Evolutionary conservation across 2,329 filamentous ascomycete species (phyloP), one percentile per base, ranked within the genome.

Genomic region (Colletotrichum gigasporum): DNA sequence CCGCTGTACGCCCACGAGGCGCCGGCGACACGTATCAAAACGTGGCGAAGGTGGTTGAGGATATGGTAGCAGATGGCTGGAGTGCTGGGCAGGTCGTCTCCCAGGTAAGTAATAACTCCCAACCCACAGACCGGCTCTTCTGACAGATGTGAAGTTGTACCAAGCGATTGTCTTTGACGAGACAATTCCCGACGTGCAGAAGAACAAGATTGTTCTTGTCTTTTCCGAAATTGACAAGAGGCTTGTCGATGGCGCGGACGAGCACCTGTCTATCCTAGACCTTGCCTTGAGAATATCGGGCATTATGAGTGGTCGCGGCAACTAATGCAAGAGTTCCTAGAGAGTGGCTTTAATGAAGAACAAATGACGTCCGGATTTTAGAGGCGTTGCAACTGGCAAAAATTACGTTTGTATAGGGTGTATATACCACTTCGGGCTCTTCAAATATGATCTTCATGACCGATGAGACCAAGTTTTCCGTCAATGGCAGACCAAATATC

Each of bases 191-290:
- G 93, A 97, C 72, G 79, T 87, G 11, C 92, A 97, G 73, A 99
- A 99, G 81, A 96, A 95, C 74, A 90, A 90, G 75, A 95, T 99
- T 63, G 90, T 95, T 48, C 84, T 92, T 67, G 84, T 95, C 3
- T 99, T 99, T 74, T 97, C 94, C 1, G 94, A 98, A 76, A 85
- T 95, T 26, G 96, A 99, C 75, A 98, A 98, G 83, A 87, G 96
- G 68, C 79, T 99, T 47, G 91, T 97, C 5, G 96, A 99, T 76
- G 96, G 96, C 8, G 91, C 94, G 2, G 96, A 99, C 74, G 96
- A 99, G 79, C 95, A 99, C 75, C 82, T 99, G 22, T 93, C 92
- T 1, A 91, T 98, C 63, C 80, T 99, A 30, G 95, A 99, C 76
- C 75, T 98, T 68, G 85, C 91, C 6, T 83, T 98, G 73, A 89